Conservation (phyloP, 2,329 filamentous ascomycete species). For the Magnaporthiopsis poae region DNA sequence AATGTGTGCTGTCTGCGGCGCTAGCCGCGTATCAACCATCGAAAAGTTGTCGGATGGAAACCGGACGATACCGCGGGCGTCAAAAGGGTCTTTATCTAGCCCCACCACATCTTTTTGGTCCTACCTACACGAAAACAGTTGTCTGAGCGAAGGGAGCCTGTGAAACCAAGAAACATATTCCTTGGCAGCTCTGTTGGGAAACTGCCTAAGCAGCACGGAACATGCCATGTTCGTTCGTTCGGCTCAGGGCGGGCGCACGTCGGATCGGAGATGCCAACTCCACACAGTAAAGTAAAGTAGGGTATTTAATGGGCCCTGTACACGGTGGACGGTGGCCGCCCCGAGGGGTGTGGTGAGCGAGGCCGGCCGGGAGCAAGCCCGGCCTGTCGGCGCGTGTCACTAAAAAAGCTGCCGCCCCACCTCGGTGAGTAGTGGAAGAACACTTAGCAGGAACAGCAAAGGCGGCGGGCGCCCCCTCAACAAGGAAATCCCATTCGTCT, state of each 20-base stretch:
- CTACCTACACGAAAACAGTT: neutral
- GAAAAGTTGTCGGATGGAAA: too few species aligned
- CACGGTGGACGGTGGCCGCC: too few species aligned
- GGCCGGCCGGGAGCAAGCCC: too few species aligned
- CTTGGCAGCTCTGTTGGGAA: too few species aligned
- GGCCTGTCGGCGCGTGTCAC: neutral
- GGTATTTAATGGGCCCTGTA: too few species aligned
- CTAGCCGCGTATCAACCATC: neutral
- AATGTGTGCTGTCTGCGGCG: neutral
- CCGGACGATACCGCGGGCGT: too few species aligned
- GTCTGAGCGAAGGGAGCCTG: neutral
- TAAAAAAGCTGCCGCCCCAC: neutral
- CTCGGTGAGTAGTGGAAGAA: neutral
- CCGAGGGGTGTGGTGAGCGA: too few species aligned
- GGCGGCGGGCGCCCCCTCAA: too few species aligned
- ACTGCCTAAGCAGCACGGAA: too few species aligned
- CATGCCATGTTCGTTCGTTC: neutral
- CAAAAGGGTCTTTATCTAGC: too few species aligned
- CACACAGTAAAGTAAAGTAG: neutral
- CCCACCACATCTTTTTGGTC: too few species aligned
- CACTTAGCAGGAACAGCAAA: neutral
- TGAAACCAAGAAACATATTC: neutral
- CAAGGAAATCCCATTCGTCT: neutral
- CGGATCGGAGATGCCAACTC: neutral
- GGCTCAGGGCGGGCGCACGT: neutral